A percentile compares a stretch with the other conserved stretches of the same genome.
phyloP scores from a whole-genome alignment of 805 yeast genomes.

The Isabelozyma gotoi region DNA sequence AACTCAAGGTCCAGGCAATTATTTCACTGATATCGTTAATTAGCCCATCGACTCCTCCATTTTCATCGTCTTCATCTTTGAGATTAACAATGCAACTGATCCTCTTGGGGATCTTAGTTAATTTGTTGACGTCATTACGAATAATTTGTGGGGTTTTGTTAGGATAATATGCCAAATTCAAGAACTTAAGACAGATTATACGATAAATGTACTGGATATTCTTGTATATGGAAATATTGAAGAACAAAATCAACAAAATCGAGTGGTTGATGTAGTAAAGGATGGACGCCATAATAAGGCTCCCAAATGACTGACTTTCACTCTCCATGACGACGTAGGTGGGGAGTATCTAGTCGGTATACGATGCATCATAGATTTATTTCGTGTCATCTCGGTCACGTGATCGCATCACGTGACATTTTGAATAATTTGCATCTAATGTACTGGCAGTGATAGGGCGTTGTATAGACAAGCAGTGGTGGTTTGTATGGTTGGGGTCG shows the following conservation, averaged over 20 bases:
- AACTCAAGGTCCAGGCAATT: constrained; percentile 83
- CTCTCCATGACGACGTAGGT: background rate
- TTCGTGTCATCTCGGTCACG: background rate
- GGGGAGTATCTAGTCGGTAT: background rate
- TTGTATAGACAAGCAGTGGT: too few species aligned
- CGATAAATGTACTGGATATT: constrained; percentile 52
- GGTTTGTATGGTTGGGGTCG: too few species aligned
- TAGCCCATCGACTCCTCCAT: constrained; percentile 84
- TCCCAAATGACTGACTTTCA: background rate
- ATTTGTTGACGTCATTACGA: constrained; percentile 72
- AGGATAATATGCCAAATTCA: constrained; percentile 63
- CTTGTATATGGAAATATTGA: constrained; percentile 56
- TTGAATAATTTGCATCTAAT: too few species aligned
- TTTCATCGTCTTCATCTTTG: constrained; percentile 77
- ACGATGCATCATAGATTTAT: background rate
- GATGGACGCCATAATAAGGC: background rate
- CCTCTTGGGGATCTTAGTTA: constrained; percentile 75
- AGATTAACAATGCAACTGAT: constrained; percentile 74
- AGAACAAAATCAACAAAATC: constrained; percentile 51
- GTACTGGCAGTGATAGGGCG: too few species aligned
- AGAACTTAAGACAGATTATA: constrained; percentile 53
- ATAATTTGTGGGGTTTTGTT: constrained; percentile 81
- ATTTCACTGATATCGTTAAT: constrained; percentile 75
- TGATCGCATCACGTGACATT: background rate
- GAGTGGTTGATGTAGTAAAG: constrained; percentile 39